A percentile compares a stretch with the other conserved stretches of the same genome.
Conservation (phyloP, 1,139 yeast species). For the Candida mesenterica region DNA sequence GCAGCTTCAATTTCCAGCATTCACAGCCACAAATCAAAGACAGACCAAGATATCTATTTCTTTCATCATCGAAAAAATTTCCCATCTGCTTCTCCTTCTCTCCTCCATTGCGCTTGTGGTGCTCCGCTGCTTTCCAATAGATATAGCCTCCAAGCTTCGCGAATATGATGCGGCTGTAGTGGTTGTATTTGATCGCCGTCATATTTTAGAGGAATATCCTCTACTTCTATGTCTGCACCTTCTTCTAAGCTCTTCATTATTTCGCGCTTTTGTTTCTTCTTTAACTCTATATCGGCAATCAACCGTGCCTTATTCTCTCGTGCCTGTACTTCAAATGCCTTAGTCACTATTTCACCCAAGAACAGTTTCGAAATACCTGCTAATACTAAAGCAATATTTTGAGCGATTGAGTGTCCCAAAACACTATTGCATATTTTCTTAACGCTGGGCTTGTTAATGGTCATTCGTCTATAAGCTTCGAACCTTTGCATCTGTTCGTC, state of each 20-base stretch:
- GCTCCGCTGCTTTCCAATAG: conserved; percentile 68
- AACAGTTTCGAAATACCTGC: conserved; percentile 89
- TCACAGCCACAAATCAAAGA: too few species aligned
- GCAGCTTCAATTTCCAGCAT: too few species aligned
- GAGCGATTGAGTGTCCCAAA: conserved; percentile 80
- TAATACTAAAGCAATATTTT: conserved; percentile 74
- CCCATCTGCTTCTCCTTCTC: conserved; percentile 76
- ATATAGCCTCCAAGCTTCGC: conserved; percentile 85
- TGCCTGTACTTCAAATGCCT: conserved; percentile 68
- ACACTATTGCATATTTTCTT: conserved; percentile 79
- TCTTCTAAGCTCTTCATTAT: conserved; percentile 27
- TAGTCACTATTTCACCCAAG: conserved; percentile 82
- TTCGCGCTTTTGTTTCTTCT: conserved; percentile 32
- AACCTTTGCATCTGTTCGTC: conserved; percentile 85
- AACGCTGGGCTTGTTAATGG: conserved; percentile 74
- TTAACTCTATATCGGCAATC: conserved; percentile 35
- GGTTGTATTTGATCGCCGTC: conserved; percentile 56
- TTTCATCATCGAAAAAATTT: conserved; percentile 51
- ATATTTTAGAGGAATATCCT: conserved; percentile 29
- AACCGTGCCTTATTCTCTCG: conserved; percentile 49
- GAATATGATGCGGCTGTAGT: conserved; percentile 74
- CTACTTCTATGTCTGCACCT: conserved; percentile 32
- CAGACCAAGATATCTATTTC: too few species aligned
- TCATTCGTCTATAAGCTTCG: conserved; percentile 83
- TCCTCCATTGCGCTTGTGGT: conserved; percentile 59